phyloP scores from a whole-genome alignment of 225 moss, liverwort and hornwort species.

The Takakia lepidozioides region DNA sequence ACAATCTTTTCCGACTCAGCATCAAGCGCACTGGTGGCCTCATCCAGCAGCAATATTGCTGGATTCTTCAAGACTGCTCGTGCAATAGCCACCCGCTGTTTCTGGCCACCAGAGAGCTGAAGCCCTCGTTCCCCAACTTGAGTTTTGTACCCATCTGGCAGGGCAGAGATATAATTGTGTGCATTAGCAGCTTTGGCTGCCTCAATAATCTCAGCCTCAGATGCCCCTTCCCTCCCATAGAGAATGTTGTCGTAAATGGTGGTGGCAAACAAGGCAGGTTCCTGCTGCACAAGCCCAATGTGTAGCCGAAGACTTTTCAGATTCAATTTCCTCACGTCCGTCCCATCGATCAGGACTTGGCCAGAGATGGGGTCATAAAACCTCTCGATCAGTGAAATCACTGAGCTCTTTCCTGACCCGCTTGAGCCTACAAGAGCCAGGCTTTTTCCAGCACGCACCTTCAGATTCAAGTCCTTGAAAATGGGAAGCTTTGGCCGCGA shows the following conservation, averaged over 20 bases:
- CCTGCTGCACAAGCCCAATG: conserved; percentile 46
- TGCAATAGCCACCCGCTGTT: conserved; percentile 50
- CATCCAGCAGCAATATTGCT: conserved; percentile 38
- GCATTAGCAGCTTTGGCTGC: conserved; percentile 42
- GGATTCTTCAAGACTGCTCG: conserved; percentile 50
- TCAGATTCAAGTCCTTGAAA: conserved; percentile 37
- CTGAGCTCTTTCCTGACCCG: conserved; percentile 44
- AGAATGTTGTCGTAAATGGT: conserved; percentile 39
- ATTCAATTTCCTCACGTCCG: conserved; percentile 29
- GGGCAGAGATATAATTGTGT: conserved; percentile 28
- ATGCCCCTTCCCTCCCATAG: conserved; percentile 35
- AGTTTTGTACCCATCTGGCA: conserved; percentile 33
- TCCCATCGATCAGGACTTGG: conserved; percentile 39
- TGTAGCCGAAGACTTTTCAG: conserved; percentile 32
- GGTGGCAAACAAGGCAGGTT: conserved; percentile 35
- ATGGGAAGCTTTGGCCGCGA: conserved; percentile 38
- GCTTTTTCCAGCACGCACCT: conserved; percentile 28
- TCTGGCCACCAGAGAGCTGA: conserved; percentile 52
- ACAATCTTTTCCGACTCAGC: conserved; percentile 39
- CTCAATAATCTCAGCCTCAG: conserved; percentile 34
- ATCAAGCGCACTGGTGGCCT: conserved; percentile 49
- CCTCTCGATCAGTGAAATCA: conserved; percentile 33
- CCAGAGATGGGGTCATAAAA: conserved; percentile 45
- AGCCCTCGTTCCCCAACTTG: conserved; percentile 42
- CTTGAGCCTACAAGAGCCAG: conserved; percentile 42